Base-by-base conservation (phyloP, 2,329 filamentous ascomycete species). In the Sclerotinia trifoliorum region DNA sequence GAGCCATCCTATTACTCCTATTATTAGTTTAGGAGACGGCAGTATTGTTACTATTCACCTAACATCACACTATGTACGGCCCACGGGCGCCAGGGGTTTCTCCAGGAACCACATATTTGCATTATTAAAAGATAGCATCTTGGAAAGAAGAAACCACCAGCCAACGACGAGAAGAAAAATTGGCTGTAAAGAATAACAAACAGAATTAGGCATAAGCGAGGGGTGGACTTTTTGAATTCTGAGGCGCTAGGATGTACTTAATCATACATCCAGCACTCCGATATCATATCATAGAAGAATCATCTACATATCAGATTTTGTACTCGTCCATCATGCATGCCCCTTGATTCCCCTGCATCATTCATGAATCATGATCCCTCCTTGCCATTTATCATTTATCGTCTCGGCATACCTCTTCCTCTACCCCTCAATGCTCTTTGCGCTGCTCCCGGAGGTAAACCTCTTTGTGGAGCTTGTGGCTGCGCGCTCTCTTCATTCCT, bases 401-500 rank as follows among this genome's bases (percentile, higher is more conserved):
- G 63, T 74, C 92, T 88, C 35, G 95, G 94, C 93, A 98, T 95
- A 48, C 93, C 93, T 68, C 93, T 88, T 71, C 94, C 93, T 74
- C 93, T 84, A 70, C 91, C 92, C 71, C 94, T 86, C 73, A 98
- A 81, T 54, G 93, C 94, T 77, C 94, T 85, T 83, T 98, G 94
- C 15, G 94, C 94, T 29, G 94, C 94, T 73, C 91, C 91, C 1
- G 90, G 89, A 5, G 91, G 91, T 73, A 94, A 83, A 26, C 88
- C 86, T 79, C 91, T 85, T 67, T 88, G 86, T 0, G 94, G 94
- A 11, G 88, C 93, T 80, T 96, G 92, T 32, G 94, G 91, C 79
- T 88, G 84, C 75, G 89, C 86, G 76, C 92, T 96, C 83, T 98
- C 94, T 83, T 99, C 93, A 81, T 99, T 99, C 81, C 89, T 93